Percentiles rank a stretch among this genome's conserved stretches.
Conservation (phyloP, 1,139 yeast species). For the Yamadazyma membranifaciens region DNA sequence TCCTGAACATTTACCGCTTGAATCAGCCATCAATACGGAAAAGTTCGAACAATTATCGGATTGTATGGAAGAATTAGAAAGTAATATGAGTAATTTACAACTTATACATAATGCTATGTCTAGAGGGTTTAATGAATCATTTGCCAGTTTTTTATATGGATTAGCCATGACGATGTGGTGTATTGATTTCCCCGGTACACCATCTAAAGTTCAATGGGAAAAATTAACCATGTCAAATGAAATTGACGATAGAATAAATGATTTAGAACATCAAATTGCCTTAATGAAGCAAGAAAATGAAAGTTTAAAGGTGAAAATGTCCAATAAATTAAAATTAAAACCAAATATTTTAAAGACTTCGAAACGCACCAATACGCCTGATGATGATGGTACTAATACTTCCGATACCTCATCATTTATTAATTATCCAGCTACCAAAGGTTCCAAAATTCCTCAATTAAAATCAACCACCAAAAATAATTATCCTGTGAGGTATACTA, state of each 20-base stretch:
- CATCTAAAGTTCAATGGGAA: constrained; percentile 37
- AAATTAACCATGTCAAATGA: constrained; percentile 26
- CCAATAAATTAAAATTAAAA: constrained; percentile 12
- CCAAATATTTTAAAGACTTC: constrained; percentile 6
- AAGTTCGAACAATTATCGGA: constrained; percentile 48
- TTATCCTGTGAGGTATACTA: background rate
- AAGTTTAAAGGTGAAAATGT: constrained; percentile 24
- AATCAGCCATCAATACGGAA: constrained; percentile 28
- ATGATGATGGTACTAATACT: constrained; percentile 21
- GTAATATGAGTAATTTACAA: constrained; percentile 45
- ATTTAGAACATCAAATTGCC: constrained; percentile 21
- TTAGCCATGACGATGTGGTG: constrained; percentile 66
- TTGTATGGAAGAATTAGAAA: constrained; percentile 50
- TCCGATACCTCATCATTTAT: constrained; percentile 22
- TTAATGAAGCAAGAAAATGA: constrained; percentile 26
- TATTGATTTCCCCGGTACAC: constrained; percentile 52
- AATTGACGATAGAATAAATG: constrained; percentile 24
- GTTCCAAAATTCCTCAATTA: constrained; percentile 1
- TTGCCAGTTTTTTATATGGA: constrained; percentile 62
- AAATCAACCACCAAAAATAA: background rate
- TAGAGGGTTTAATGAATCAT: constrained; percentile 58
- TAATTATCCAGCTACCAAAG: background rate
- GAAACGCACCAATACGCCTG: background rate
- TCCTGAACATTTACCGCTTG: constrained; percentile 38
- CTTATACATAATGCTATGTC: constrained; percentile 50